Conservation (phyloP, 1,284 basidiomycete genomes). For the Microbotryum lychnidis-dioicae region DNA sequence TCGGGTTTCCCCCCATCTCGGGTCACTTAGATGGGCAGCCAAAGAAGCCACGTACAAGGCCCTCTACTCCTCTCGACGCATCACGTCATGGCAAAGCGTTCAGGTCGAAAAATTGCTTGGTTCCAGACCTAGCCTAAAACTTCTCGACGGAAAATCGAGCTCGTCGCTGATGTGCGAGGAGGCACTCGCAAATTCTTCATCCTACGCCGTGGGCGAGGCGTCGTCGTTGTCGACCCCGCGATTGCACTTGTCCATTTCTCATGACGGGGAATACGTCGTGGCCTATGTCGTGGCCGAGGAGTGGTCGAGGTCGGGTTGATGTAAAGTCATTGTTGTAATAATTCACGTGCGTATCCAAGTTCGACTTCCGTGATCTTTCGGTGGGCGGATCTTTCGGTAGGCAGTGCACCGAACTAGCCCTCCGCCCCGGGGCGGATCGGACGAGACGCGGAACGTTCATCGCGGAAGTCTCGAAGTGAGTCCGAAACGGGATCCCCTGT, state of each 20-base stretch:
- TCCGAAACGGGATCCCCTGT: too few relatives aligned
- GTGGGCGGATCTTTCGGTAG: too few relatives aligned
- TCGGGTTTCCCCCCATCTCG: not conserved
- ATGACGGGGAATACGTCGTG: constrained; percentile 28
- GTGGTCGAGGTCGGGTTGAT: not conserved
- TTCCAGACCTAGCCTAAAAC: constrained; percentile 1
- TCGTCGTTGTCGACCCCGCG: not conserved
- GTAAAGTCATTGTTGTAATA: too few relatives aligned
- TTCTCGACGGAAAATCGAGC: not conserved
- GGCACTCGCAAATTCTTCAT: too few relatives aligned
- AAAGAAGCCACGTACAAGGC: constrained; percentile 40
- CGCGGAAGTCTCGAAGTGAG: too few relatives aligned
- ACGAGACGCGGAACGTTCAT: too few relatives aligned
- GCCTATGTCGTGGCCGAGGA: constrained; percentile 29
- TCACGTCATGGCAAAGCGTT: constrained; percentile 32
- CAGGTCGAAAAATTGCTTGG: constrained; percentile 11
- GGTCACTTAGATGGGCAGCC: constrained; percentile 34
- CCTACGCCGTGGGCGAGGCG: too few relatives aligned
- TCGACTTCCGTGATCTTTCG: too few relatives aligned
- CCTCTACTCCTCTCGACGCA: constrained; percentile 21
- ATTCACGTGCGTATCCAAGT: too few relatives aligned
- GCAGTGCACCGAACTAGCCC: too few relatives aligned
- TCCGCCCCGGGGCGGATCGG: too few relatives aligned
- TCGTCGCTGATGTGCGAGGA: not conserved
- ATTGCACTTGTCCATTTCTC: constrained; percentile 30